Evolutionary conservation across 352 stramenopile genomes (phyloP).

Genomic region (Aphanomyces astaci): DNA sequence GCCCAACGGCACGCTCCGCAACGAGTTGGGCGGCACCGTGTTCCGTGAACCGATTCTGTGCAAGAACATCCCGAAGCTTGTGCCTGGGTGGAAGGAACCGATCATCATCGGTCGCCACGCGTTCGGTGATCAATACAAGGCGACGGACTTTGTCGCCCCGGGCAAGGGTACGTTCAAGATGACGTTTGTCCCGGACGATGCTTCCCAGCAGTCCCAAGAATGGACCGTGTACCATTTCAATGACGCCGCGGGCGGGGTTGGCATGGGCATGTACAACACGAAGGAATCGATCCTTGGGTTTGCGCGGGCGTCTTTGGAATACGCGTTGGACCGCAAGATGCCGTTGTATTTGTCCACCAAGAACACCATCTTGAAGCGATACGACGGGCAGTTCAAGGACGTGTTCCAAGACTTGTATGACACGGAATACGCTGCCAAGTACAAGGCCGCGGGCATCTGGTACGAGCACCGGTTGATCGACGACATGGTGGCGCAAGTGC

Average conservation of each 20-base stretch:
- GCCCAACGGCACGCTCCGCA: slow-evolving; percentile 75
- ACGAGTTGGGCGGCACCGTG: slow-evolving; percentile 73
- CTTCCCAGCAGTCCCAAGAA: slow-evolving; percentile 38
- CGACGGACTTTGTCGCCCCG: slow-evolving; percentile 58
- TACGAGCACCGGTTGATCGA: slow-evolving; percentile 78
- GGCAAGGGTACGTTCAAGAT: slow-evolving; percentile 70
- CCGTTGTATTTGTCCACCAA: slow-evolving; percentile 70
- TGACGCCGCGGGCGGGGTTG: slow-evolving; percentile 36
- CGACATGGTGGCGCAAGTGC: slow-evolving; percentile 75
- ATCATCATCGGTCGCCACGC: slow-evolving; percentile 72
- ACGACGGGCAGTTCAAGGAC: slow-evolving; percentile 70
- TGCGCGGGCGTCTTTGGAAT: slow-evolving; percentile 59
- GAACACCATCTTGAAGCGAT: slow-evolving; percentile 81
- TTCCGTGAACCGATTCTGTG: slow-evolving; percentile 80
- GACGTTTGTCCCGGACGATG: slow-evolving; percentile 52
- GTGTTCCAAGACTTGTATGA: slow-evolving; percentile 81
- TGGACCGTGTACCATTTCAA: slow-evolving; percentile 54
- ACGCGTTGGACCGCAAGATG: slow-evolving; percentile 51
- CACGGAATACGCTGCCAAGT: slow-evolving; percentile 65
- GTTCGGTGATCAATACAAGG: slow-evolving; percentile 76
- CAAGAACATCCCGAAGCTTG: slow-evolving; percentile 65
- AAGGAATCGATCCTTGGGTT: slow-evolving; percentile 74
- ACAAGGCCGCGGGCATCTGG: slow-evolving; percentile 58
- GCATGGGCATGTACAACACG: slow-evolving; percentile 80
- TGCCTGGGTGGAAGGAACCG: slow-evolving; percentile 69